These are phyloP conservation scores for Aspergillus oerlinghausenensis DNA, from an alignment of 2,329 filamentous ascomycete species.

Conservation along the genomic window DNA sequence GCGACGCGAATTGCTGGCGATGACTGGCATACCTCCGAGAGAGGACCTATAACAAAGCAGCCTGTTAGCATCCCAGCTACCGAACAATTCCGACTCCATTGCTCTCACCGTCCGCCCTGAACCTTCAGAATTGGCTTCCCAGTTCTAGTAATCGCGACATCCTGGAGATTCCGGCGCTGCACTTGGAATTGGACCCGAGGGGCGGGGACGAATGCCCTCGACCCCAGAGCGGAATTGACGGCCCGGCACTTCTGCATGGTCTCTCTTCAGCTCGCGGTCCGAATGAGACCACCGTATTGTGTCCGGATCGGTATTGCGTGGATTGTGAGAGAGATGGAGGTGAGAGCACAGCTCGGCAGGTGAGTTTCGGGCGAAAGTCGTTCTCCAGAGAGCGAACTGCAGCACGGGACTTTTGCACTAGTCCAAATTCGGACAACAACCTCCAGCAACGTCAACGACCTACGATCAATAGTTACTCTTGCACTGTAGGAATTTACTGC, in stretches of 20 bases:
- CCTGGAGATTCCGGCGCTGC: conserved; percentile 57
- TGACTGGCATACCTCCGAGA: conserved; percentile 65
- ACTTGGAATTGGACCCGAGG: conserved; percentile 36
- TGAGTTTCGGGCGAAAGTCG: conserved; percentile 19
- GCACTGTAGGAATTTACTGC: neutral
- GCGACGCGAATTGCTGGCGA: conserved; percentile 15
- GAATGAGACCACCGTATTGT: conserved; percentile 23
- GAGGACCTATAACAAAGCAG: conserved; percentile 58
- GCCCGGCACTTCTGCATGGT: conserved; percentile 45
- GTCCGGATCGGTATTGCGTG: conserved; percentile 16
- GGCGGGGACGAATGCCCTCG: conserved; percentile 34
- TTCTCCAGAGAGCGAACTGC: conserved; percentile 16
- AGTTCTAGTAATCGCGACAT: conserved; percentile 89
- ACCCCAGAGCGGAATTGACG: conserved; percentile 38
- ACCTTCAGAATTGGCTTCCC: conserved; percentile 90
- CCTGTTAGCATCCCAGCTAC: conserved; percentile 17
- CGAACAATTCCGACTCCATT: conserved; percentile 11
- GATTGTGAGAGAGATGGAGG: conserved; percentile 20
- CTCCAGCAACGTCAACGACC: neutral
- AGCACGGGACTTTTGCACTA: conserved; percentile 32
- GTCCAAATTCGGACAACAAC: conserved; percentile 24
- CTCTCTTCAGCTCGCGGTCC: conserved; percentile 26
- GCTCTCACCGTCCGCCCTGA: conserved; percentile 77
- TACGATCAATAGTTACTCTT: neutral
- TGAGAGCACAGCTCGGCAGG: conserved; percentile 26